Conservation (phyloP, 495 filamentous ascomycete species). For the Aspergillus avenaceus region DNA sequence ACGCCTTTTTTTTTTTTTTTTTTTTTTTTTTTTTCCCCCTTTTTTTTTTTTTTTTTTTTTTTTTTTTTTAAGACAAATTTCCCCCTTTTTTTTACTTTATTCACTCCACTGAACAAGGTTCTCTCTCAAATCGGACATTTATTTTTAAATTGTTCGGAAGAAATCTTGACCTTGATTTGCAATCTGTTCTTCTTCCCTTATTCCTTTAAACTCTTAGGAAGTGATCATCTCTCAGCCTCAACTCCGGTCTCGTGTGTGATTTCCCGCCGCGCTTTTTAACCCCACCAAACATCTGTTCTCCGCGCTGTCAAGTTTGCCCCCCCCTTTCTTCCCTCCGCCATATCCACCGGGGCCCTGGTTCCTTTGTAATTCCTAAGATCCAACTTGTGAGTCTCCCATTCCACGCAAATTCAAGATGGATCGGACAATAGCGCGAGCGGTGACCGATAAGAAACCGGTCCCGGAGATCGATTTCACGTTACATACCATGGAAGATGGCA, state of each 20-base stretch:
- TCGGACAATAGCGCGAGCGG: slow-evolving; percentile 58
- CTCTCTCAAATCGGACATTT: background rate
- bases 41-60: background rate
- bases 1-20: background rate
- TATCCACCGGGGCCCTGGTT: slow-evolving; percentile 8
- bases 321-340: slow-evolving; percentile 8
- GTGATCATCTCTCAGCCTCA: background rate
- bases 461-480: slow-evolving; percentile 98
- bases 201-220: background rate
- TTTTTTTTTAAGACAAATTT: slow-evolving; percentile 1
- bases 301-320: background rate
- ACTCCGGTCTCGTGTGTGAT: slow-evolving; percentile 14
- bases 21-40: background rate
- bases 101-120: background rate
- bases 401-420: slow-evolving; percentile 34
- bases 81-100: slow-evolving; percentile 8
- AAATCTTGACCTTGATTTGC: too few relatives aligned
- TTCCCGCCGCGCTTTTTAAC: slow-evolving; percentile 17
- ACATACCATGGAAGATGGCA: slow-evolving; percentile 96
- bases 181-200: background rate
- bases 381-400: slow-evolving; percentile 1
- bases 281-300: slow-evolving; percentile 7
- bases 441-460: slow-evolving; percentile 86
- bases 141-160: too few relatives aligned
- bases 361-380: slow-evolving; percentile 12